Conservation (phyloP, 208 protist genomes). For the Trypanosoma rangeli region DNA sequence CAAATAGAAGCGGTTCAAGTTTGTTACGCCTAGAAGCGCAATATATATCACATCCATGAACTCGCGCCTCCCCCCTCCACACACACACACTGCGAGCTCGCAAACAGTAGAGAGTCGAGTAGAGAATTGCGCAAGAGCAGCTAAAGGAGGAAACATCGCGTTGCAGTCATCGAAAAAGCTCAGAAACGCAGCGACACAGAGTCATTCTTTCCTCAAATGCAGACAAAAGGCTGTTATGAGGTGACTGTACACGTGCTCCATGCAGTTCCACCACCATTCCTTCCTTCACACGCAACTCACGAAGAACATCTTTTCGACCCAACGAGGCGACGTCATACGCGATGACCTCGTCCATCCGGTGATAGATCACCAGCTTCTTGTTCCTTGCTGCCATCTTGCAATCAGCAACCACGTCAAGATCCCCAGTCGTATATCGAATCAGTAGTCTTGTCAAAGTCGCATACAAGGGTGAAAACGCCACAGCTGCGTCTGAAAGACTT, state of each 20-base stretch:
- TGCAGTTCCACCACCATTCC: conserved; percentile 43
- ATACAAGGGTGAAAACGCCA: conserved; percentile 58
- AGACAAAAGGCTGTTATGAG: conserved; percentile 33
- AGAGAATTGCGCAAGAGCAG: no score
- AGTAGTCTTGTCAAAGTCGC: conserved; percentile 37
- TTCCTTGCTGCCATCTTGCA: conserved; percentile 50
- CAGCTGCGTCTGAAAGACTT: conserved; percentile 64
- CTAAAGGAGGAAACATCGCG: no score
- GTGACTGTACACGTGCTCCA: conserved; percentile 11
- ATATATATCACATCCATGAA: no score
- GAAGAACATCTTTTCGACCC: conserved; percentile 22
- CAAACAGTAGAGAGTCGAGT: no score
- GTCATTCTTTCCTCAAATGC: conserved; percentile 23
- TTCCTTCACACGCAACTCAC: conserved; percentile 16
- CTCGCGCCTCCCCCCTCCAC: neutral
- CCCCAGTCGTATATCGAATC: conserved; percentile 46
- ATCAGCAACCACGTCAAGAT: conserved; percentile 48
- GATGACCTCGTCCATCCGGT: conserved; percentile 73
- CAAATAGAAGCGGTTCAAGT: no score
- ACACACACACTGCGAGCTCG: neutral
- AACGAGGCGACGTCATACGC: conserved; percentile 44
- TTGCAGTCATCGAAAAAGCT: conserved; percentile 7
- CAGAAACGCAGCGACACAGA: conserved; percentile 4
- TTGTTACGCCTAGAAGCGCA: no score
- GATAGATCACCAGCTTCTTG: conserved; percentile 67